Evolutionary conservation across 179 eudicot genomes (phyloP).

Genomic region (Beta corolliflora): DNA sequence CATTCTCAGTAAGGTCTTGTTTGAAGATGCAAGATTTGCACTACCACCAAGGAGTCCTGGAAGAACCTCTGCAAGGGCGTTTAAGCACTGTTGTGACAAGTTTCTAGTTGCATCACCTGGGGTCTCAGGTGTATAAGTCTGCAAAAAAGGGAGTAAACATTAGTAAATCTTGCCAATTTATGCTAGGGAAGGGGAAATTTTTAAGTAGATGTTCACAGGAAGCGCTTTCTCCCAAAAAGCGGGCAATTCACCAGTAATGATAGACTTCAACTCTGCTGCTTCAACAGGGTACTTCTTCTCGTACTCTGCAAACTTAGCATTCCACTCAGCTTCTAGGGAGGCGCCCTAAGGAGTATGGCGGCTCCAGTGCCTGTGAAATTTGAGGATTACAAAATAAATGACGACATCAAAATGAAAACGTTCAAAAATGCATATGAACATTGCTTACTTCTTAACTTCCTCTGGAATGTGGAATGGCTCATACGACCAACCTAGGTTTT

Average conservation of each 20-base stretch:
- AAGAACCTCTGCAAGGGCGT: slow-evolving; percentile 52
- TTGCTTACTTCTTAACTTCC: slow-evolving; percentile 80
- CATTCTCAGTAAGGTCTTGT: slow-evolving; percentile 52
- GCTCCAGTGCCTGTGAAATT: slow-evolving; percentile 86
- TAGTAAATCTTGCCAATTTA: background rate
- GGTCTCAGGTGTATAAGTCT: slow-evolving; percentile 53
- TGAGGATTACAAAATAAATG: background rate
- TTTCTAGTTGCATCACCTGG: slow-evolving; percentile 64
- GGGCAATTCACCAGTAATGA: slow-evolving; percentile 49
- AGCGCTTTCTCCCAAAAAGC: slow-evolving; percentile 63
- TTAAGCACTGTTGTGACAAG: slow-evolving; percentile 52
- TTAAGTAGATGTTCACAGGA: slow-evolving; percentile 41
- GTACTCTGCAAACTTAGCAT: slow-evolving; percentile 83
- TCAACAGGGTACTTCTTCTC: slow-evolving; percentile 67
- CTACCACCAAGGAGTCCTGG: slow-evolving; percentile 71
- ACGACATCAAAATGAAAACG: background rate
- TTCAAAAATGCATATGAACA: background rate
- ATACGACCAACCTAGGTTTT: slow-evolving; percentile 92
- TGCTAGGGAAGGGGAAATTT: background rate
- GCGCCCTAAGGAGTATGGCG: slow-evolving; percentile 87
- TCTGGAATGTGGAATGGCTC: slow-evolving; percentile 83
- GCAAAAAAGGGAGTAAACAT: slow-evolving; percentile 13
- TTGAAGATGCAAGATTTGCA: slow-evolving; percentile 65
- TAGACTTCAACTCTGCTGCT: slow-evolving; percentile 48
- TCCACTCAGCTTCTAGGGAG: slow-evolving; percentile 90